These are phyloP conservation scores for Geosmithia putterillii DNA, from an alignment of 2,329 filamentous ascomycete genomes.

Conservation along the genomic window DNA sequence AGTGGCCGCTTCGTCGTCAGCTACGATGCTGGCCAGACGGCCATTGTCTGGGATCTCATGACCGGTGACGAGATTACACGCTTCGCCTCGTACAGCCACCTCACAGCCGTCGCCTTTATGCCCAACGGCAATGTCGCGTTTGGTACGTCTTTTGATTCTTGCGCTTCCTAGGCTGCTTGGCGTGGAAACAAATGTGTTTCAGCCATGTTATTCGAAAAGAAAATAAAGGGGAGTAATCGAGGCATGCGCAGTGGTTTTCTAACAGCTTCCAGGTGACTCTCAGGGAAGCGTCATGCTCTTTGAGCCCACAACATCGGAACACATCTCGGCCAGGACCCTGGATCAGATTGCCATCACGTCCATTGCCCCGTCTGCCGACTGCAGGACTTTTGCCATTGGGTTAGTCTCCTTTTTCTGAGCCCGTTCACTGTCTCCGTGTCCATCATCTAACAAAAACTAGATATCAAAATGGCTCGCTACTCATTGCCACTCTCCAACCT, in stretches of 20 bases:
- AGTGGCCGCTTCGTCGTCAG: constrained; percentile 80
- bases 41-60: constrained; percentile 93
- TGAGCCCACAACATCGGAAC: constrained; percentile 84
- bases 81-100: constrained; percentile 83
- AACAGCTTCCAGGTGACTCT: constrained; percentile 54
- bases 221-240: not conserved
- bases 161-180: not conserved
- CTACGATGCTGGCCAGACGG: constrained; percentile 82
- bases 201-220: not conserved
- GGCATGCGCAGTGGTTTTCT: constrained; percentile 6
- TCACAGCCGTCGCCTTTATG: constrained; percentile 88
- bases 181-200: not conserved
- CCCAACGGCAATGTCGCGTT: constrained; percentile 93
- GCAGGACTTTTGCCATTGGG: constrained; percentile 93
- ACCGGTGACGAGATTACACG: constrained; percentile 81
- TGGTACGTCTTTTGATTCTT: constrained; percentile 43
- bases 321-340: constrained; percentile 81
- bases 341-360: constrained; percentile 90
- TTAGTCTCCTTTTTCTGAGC: constrained; percentile 25
- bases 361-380: constrained; percentile 78
- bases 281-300: constrained; percentile 92
- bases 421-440: not conserved
- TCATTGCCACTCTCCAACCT: constrained; percentile 81
- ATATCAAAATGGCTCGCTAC: constrained; percentile 87
- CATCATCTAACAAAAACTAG: constrained; percentile 29